These are phyloP conservation scores for Bondarzewia mesenterica DNA, from an alignment of 1,284 basidiomycete genomes.

Conservation along the genomic window DNA sequence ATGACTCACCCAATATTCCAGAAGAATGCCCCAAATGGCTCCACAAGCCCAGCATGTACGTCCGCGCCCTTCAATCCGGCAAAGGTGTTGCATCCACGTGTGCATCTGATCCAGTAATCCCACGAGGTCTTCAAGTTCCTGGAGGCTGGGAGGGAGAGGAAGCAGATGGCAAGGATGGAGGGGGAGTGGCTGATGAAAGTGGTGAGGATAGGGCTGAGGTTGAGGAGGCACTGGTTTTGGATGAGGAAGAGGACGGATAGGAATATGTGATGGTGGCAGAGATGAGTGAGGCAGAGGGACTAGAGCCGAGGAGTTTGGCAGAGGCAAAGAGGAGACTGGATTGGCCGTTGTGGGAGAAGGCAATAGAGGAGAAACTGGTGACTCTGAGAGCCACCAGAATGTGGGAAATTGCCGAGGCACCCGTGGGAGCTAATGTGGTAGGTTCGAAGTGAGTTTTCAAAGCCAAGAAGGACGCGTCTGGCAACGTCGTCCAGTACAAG, in stretches of 20 bases:
- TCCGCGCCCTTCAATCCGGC: too few relatives aligned
- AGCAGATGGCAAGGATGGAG: not conserved
- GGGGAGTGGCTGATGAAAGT: not conserved
- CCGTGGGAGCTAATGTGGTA: conserved; percentile 16
- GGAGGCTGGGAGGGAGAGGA: not conserved
- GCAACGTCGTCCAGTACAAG: conserved; percentile 25
- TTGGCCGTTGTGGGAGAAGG: conserved; percentile 18
- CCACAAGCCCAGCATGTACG: too few relatives aligned
- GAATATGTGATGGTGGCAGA: conserved; percentile 8
- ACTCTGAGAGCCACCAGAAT: conserved; percentile 15
- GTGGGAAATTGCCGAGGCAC: conserved; percentile 17
- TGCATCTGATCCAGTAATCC: too few relatives aligned
- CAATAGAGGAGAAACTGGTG: conserved; percentile 22
- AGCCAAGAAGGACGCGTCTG: conserved; percentile 22
- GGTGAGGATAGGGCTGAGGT: not conserved
- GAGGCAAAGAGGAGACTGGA: conserved; percentile 17
- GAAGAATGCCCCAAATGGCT: too few relatives aligned
- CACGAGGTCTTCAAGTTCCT: too few relatives aligned
- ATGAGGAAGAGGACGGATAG: not conserved
- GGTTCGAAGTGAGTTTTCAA: conserved; percentile 25
- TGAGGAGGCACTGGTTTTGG: not conserved
- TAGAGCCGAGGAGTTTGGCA: conserved; percentile 10
- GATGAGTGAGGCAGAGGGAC: conserved; percentile 9
- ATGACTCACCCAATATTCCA: too few relatives aligned
- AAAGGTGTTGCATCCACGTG: too few relatives aligned